Percentiles rank a stretch among this genome's conserved stretches.
phyloP scores from a whole-genome alignment of 2,329 filamentous ascomycete species.

The Sclerotinia borealis region DNA sequence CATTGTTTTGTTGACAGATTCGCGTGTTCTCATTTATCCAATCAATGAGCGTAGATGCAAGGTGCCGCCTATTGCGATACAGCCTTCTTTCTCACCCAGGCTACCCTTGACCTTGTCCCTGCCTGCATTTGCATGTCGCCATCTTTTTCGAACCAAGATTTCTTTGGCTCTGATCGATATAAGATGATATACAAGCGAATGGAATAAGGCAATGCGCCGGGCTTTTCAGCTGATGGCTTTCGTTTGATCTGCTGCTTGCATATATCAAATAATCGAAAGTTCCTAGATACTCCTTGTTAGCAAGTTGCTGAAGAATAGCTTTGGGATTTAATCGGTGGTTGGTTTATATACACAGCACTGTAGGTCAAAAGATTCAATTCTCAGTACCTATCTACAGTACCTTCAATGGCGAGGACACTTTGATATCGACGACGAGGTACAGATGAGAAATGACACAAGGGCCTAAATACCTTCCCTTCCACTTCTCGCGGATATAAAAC shows the following conservation, averaged over 20 bases:
- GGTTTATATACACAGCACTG: neutral
- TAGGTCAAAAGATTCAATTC: neutral
- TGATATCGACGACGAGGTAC: neutral
- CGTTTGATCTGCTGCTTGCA: too few species aligned
- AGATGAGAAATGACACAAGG: conserved; percentile 6
- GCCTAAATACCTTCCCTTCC: conserved; percentile 10
- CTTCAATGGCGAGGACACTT: conserved; percentile 18
- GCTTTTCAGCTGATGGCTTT: neutral
- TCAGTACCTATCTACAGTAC: neutral
- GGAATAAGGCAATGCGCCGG: neutral
- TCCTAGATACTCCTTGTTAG: too few species aligned
- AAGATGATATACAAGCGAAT: neutral
- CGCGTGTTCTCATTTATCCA: neutral
- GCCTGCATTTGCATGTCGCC: neutral
- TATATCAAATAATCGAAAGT: too few species aligned
- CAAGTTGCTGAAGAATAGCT: neutral
- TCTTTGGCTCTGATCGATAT: neutral
- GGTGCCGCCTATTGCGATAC: neutral
- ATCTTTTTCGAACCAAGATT: conserved; percentile 4
- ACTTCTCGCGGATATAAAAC: neutral
- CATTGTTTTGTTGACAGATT: conserved; percentile 1
- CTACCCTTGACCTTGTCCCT: conserved; percentile 3
- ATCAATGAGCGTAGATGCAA: neutral
- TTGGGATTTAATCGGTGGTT: neutral
- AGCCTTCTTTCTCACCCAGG: neutral